Evolutionary conservation across 176 grass and related monocot species (phyloP).

Genomic region (Secale cereale): DNA sequence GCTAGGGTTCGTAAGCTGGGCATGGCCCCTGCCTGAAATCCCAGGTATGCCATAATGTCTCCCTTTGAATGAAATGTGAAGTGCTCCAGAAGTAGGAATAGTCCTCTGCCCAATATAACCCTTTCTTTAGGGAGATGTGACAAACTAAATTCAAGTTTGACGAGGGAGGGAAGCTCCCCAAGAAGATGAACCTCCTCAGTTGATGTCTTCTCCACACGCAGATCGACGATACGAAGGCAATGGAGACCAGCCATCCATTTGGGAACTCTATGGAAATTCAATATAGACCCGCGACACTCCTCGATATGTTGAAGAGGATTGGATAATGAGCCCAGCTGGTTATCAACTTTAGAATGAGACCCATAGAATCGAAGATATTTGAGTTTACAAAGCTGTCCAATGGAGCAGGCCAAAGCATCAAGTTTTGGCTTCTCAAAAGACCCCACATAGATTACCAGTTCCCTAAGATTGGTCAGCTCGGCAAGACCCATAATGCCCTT

Average conservation of each 20-base stretch:
- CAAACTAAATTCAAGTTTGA: not conserved
- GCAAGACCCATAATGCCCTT: not conserved
- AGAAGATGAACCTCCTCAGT: not conserved
- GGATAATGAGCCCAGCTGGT: not conserved
- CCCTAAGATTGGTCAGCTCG: no score
- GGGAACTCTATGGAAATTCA: not conserved
- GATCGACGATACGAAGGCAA: not conserved
- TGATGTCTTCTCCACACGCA: not conserved
- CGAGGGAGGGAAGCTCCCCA: not conserved
- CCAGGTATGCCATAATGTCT: not conserved
- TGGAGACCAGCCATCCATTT: not conserved
- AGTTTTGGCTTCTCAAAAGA: not conserved
- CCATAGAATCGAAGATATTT: not conserved
- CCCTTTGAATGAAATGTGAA: accelerated
- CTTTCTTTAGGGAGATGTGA: not conserved
- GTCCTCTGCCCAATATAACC: not conserved
- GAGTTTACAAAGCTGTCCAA: not conserved
- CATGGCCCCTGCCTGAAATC: not conserved
- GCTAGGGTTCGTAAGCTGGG: not conserved
- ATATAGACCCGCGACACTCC: accelerated
- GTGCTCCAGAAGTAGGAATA: not conserved
- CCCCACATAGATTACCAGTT: no score
- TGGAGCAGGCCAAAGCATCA: not conserved
- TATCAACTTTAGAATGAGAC: accelerated
- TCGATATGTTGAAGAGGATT: not conserved